These are phyloP conservation scores for Canariomyces notabilis DNA, from an alignment of 2,329 filamentous ascomycete species.

Conservation along the genomic window DNA sequence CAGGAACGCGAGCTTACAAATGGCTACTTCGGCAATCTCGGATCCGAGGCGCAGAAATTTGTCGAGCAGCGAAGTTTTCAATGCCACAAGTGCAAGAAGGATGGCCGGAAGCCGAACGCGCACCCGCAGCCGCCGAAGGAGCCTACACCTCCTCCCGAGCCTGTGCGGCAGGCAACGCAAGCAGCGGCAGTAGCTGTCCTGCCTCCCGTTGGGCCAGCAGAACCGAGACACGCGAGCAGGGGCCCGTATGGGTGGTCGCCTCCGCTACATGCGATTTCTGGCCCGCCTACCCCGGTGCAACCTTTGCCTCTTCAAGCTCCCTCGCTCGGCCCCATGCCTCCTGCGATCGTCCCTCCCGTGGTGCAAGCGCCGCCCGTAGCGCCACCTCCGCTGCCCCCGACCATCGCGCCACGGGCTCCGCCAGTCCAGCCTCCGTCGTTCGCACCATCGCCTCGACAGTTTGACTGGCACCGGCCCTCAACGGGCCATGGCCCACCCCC, in stretches of 20 bases:
- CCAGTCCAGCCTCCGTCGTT: slow-evolving; percentile 34
- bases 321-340: slow-evolving; percentile 13
- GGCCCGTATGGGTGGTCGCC: slow-evolving; percentile 18
- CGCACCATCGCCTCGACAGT: slow-evolving; percentile 34
- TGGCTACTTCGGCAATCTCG: slow-evolving; percentile 45
- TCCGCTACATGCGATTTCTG: slow-evolving; percentile 10
- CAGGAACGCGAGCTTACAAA: slow-evolving; percentile 50
- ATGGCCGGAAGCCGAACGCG: slow-evolving; percentile 41
- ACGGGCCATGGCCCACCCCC: slow-evolving; percentile 44
- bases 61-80: slow-evolving; percentile 59
- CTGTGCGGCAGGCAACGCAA: slow-evolving; percentile 20
- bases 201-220: slow-evolving; percentile 13
- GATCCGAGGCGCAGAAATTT: slow-evolving; percentile 55
- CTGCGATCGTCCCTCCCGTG: slow-evolving; percentile 19
- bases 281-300: slow-evolving; percentile 14
- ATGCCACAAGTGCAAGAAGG: slow-evolving; percentile 69
- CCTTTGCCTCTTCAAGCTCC: slow-evolving; percentile 32
- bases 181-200: slow-evolving; percentile 17
- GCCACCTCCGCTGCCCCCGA: slow-evolving; percentile 24
- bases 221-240: slow-evolving; percentile 19
- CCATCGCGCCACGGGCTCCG: slow-evolving; percentile 28
- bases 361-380: slow-evolving; percentile 20
- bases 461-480: slow-evolving; percentile 48
- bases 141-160: slow-evolving; percentile 27
- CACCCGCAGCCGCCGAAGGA: slow-evolving; percentile 28